A percentile compares a stretch with the other conserved stretches of the same genome.
Evolutionary conservation across 148 eudicot species (phyloP).

Genomic region (Cornus florida): DNA sequence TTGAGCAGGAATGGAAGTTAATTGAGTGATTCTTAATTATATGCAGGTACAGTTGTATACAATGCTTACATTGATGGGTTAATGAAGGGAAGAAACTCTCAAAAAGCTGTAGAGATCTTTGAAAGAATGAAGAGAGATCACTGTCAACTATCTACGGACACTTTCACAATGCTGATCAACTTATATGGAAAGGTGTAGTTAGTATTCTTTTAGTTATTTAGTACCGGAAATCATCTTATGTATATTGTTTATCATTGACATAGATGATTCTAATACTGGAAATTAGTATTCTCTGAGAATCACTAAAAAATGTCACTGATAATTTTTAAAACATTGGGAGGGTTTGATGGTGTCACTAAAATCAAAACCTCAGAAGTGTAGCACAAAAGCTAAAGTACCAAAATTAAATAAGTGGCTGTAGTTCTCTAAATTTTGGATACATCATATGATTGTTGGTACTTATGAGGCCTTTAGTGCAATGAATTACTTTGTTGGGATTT

Average conservation of each 20-base stretch:
- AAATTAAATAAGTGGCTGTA: background rate
- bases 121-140: constrained; percentile 70
- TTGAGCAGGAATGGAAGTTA: background rate
- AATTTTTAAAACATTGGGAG: background rate
- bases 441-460: background rate
- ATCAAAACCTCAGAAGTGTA: background rate
- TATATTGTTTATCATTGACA: background rate
- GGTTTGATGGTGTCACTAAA: background rate
- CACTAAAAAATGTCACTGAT: background rate
- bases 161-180: constrained; percentile 85
- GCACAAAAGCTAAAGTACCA: background rate
- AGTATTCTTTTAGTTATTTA: background rate
- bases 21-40: background rate
- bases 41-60: constrained; percentile 65
- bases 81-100: constrained; percentile 58
- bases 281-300: background rate
- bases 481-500: too few relatives aligned
- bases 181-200: constrained; percentile 75
- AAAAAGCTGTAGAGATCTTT: constrained; percentile 62
- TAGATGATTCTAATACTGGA: background rate
- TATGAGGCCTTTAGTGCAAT: background rate
- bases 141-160: constrained; percentile 66
- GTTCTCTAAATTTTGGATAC: background rate
- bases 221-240: background rate
- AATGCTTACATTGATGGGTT: constrained; percentile 79